Evolutionary conservation across 768 basidiomycete genomes (phyloP).

Genomic region (Punctularia strigosozonata): DNA sequence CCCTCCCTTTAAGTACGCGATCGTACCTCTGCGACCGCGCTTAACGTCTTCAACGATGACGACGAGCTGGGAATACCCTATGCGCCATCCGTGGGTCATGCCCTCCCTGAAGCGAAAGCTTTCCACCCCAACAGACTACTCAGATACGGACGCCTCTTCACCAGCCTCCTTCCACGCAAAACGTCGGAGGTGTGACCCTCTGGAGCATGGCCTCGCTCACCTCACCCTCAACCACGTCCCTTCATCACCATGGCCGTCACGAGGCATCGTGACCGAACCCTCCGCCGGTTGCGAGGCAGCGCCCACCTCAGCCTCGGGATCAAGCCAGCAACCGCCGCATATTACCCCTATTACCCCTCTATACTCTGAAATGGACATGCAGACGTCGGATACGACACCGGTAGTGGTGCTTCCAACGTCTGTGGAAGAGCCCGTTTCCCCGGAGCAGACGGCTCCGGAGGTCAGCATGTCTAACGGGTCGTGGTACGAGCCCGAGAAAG

Average conservation of each 20-base stretch:
- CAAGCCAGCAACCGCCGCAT: background rate
- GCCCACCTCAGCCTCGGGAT: constrained; percentile 6
- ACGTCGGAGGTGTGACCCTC: constrained; percentile 32
- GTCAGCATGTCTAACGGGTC: constrained; percentile 51
- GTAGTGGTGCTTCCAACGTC: constrained; percentile 20
- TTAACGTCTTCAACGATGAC: constrained; percentile 15
- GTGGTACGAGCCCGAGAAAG: constrained; percentile 62
- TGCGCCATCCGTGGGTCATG: constrained; percentile 34
- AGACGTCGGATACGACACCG: constrained; percentile 1
- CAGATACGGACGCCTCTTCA: constrained; percentile 5
- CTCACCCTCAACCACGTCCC: constrained; percentile 21
- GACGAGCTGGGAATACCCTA: constrained; percentile 22
- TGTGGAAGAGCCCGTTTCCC: constrained; percentile 28
- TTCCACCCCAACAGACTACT: too few relatives aligned
- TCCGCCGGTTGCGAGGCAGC: too few relatives aligned
- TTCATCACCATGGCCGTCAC: background rate
- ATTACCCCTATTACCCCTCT: background rate
- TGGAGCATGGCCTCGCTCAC: constrained; percentile 49
- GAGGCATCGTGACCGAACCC: constrained; percentile 10
- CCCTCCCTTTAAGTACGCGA: background rate
- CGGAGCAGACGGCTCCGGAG: constrained; percentile 26
- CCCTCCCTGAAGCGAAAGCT: constrained; percentile 29
- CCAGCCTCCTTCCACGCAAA: constrained; percentile 22
- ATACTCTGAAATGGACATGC: background rate
- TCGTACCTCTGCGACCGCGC: background rate